phyloP scores from a whole-genome alignment of 2,329 filamentous ascomycete species.

The Dactylellina drechsleri region DNA sequence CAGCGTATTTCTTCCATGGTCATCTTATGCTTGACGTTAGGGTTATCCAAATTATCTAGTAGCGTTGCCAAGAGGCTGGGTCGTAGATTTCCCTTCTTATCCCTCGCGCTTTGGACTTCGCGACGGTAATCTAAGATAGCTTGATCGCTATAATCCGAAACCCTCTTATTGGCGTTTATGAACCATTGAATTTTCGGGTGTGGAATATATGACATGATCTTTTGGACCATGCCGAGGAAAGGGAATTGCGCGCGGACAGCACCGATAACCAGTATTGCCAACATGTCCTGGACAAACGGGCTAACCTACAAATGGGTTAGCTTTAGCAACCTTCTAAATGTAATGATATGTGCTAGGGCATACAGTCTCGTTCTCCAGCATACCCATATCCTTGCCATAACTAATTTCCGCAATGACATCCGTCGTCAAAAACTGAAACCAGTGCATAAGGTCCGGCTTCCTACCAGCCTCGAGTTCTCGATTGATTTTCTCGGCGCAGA shows the following conservation, averaged over 20 bases:
- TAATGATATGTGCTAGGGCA: constrained; percentile 2
- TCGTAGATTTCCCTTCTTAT: constrained; percentile 11
- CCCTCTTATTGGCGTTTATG: constrained; percentile 2
- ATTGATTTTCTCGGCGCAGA: constrained; percentile 20
- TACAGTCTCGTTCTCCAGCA: constrained; percentile 27
- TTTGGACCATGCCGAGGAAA: constrained; percentile 3
- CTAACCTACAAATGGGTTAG: constrained; percentile 14
- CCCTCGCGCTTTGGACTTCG: constrained; percentile 11
- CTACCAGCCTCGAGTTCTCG: background rate
- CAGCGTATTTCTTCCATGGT: constrained; percentile 2
- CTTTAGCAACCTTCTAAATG: constrained; percentile 1
- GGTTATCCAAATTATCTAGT: constrained; percentile 15
- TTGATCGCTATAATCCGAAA: constrained; percentile 15
- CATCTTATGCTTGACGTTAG: constrained; percentile 17
- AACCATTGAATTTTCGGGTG: constrained; percentile 34
- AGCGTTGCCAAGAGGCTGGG: constrained; percentile 12
- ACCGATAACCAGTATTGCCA: constrained; percentile 22
- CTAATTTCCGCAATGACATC: constrained; percentile 28
- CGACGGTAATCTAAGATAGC: background rate
- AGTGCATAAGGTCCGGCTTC: constrained; percentile 15
- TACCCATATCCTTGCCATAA: constrained; percentile 30
- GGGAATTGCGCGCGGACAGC: constrained; percentile 27
- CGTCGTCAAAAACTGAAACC: constrained; percentile 23
- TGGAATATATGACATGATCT: constrained; percentile 13
- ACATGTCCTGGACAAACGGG: constrained; percentile 13